A percentile compares a stretch with the other conserved stretches of the same genome.
These are phyloP conservation scores for Eucalyptus curtisii DNA, from an alignment of 345 rosid species.

Conservation along the genomic window DNA sequence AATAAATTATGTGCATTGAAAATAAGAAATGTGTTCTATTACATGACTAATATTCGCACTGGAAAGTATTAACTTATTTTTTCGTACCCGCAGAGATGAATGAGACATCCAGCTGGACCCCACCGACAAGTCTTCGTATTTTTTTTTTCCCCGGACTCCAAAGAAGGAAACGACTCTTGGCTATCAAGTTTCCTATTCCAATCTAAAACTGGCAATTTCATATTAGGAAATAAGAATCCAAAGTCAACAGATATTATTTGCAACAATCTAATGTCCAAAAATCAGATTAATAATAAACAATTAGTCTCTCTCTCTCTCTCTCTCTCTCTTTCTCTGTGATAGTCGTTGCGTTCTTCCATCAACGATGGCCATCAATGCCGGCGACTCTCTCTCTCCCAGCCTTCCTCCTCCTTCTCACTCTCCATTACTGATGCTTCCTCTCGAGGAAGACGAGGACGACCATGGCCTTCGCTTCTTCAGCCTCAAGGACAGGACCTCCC, in stretches of 20 bases:
- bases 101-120: background rate
- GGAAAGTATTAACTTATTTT: too few species aligned
- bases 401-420: background rate
- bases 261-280: too few species aligned
- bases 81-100: background rate
- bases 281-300: background rate
- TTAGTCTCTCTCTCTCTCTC: too few species aligned
- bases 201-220: background rate
- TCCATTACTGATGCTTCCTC: background rate
- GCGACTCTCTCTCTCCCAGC: too few species aligned
- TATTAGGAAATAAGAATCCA: background rate
- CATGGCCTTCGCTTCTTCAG: background rate
- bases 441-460: background rate
- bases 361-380: too few species aligned
- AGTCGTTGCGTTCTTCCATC: background rate
- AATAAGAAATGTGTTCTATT: too few species aligned
- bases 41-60: background rate
- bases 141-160: background rate
- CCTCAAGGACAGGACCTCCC: background rate
- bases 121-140: background rate
- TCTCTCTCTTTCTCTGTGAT: too few species aligned
- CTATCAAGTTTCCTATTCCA: background rate
- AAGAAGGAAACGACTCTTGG: background rate
- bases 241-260: background rate
- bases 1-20: background rate